Conservation (phyloP, 2,329 filamentous ascomycete species). For the Cordyceps militaris region DNA sequence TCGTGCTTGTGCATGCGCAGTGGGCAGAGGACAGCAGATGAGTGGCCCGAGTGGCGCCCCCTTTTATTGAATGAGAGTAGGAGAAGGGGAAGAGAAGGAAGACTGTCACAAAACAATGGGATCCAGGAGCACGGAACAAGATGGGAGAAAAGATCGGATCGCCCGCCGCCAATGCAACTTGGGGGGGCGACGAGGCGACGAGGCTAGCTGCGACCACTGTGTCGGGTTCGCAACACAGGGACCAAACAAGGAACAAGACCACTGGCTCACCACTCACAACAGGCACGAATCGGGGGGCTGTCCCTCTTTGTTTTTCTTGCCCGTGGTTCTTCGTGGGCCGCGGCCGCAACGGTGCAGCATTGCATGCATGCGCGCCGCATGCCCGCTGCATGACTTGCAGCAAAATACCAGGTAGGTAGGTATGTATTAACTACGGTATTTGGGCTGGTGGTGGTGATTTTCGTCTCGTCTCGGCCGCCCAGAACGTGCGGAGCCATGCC, state of each 20-base stretch:
- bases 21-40: not conserved
- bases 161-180: constrained; percentile 8
- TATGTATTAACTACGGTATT: no score
- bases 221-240: not conserved
- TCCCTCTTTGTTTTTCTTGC: no score
- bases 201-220: constrained; percentile 2
- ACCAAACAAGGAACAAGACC: not conserved
- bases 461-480: no score
- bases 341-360: no score
- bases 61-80: not conserved
- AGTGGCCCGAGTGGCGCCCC: not conserved
- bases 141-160: constrained; percentile 4
- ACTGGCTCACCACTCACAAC: no score
- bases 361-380: no score
- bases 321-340: not conserved
- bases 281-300: no score
- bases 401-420: no score
- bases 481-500: no score
- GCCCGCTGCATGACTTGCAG: no score
- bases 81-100: not conserved
- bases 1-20: not conserved
- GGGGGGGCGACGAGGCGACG: no score
- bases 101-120: not conserved
- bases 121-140: not conserved
- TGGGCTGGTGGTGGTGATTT: no score